Evolutionary conservation across 371 early-diverging fungal species (phyloP), one percentile per base, ranked within the genome.

Genomic region (Saksenaea oblongispora): DNA sequence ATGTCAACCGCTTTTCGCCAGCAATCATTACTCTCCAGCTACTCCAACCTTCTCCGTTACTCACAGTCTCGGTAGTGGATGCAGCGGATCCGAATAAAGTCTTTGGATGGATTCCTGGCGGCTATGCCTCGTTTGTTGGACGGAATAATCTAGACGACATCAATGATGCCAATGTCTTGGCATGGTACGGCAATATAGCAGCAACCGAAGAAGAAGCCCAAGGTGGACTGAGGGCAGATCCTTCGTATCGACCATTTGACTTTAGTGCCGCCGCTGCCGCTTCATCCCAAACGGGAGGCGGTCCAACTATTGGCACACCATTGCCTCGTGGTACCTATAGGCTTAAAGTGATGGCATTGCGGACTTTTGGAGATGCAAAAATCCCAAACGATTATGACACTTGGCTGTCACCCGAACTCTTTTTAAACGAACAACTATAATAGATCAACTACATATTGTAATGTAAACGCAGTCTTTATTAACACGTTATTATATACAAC

Each of bases 121-220:
- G 80, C 0, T 74, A 69, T 41, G 27, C 58, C 7, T 18, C 61
- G 2, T 79, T 62, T 63, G 57, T 73, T 5, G 73, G 75, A n/a
- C 69, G 75, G 47, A 74, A 71, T 36, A 62, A 47, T 15, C 11
- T 71, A 0, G 39, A 59, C 14, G 69, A 79, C 58, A 59, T 64
- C 7, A 41, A 44, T 0, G 80, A 79, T 70, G 55, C 67, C 0
- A 22, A 69, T 42, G 34, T 68, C 0, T 10, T 79, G 15, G 14
- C 60, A 4, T 79, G 80, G 80, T 69, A 57, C 54, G 80, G 80
- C 9, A 67, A 69, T 51, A 55, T 79, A 0, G 74, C 66, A 11
- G 55, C 24, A 10, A 64, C 72, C 8, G 55, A 65, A n/a, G 76
- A 76, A 34, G 63, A 63, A 36, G 66, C 71, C 9, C 51, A 58